These are phyloP conservation scores for Eimeria praecox DNA, from an alignment of 169 alveolate species.

Conservation along the genomic window DNA sequence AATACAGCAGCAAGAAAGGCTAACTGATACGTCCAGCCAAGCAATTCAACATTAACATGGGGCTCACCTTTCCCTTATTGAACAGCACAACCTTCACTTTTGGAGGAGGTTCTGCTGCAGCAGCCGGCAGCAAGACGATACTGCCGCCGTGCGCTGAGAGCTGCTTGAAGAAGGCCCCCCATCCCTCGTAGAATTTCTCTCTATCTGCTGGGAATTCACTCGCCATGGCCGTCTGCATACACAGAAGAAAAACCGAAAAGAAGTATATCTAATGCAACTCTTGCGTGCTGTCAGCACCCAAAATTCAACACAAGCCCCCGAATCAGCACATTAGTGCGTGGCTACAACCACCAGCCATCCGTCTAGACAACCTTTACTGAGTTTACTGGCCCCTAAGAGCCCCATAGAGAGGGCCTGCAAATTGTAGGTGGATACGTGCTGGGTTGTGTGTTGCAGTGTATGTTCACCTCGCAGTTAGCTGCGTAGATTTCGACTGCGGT, in stretches of 20 bases:
- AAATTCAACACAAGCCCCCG: too few species aligned
- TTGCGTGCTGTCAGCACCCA: too few species aligned
- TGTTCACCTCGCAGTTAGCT: constrained; percentile 43
- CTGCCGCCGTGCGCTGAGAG: constrained; percentile 66
- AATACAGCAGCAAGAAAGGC: neutral
- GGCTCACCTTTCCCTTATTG: constrained; percentile 63
- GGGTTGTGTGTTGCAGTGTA: neutral
- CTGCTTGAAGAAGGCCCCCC: constrained; percentile 75
- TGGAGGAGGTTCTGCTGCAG: constrained; percentile 75
- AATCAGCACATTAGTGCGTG: too few species aligned
- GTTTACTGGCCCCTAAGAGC: too few species aligned
- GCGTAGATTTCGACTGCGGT: constrained; percentile 47
- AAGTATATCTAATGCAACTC: neutral
- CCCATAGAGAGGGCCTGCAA: too few species aligned
- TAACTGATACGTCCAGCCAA: neutral
- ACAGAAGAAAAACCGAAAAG: neutral
- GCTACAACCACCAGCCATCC: too few species aligned
- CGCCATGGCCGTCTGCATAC: constrained; percentile 46
- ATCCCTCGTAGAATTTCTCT: constrained; percentile 66
- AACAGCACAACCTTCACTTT: constrained; percentile 50
- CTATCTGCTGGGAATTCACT: constrained; percentile 75
- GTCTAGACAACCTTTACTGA: too few species aligned
- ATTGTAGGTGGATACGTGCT: too few species aligned
- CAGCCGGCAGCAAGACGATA: constrained; percentile 68
- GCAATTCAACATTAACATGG: neutral